Conservation (phyloP, 2,329 filamentous ascomycete genomes). For the Aspergillus sp. region DNA sequence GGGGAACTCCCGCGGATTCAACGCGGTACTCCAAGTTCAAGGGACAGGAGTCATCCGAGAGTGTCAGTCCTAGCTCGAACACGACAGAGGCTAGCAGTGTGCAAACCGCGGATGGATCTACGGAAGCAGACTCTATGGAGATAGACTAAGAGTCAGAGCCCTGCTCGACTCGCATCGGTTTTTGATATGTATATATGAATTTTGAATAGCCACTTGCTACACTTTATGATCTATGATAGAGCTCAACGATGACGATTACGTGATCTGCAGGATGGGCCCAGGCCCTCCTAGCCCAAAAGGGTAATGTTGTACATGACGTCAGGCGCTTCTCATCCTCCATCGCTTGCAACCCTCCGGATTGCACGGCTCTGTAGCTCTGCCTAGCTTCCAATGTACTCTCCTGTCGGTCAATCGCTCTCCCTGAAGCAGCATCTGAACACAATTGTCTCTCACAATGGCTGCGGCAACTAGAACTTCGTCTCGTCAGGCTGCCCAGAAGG, state of each 20-base stretch:
- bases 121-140: slow-evolving; percentile 32
- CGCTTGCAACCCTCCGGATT: not conserved
- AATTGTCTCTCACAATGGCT: slow-evolving; percentile 23
- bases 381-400: not conserved
- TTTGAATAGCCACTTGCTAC: too few relatives aligned
- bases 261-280: not conserved
- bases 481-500: slow-evolving; percentile 43
- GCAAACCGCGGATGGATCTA: slow-evolving; percentile 11
- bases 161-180: not conserved
- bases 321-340: slow-evolving; percentile 19
- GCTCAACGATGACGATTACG: not conserved
- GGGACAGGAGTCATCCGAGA: slow-evolving; percentile 12
- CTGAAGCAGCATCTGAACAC: not conserved
- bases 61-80: slow-evolving; percentile 19
- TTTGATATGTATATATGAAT: too few relatives aligned
- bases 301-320: slow-evolving; percentile 32
- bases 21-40: slow-evolving; percentile 4
- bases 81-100: slow-evolving; percentile 16
- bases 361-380: not conserved
- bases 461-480: slow-evolving; percentile 35
- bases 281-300: slow-evolving; percentile 5
- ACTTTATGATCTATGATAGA: too few relatives aligned
- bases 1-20: not conserved
- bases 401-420: not conserved
- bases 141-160: slow-evolving; percentile 23